Base-by-base conservation (phyloP, 1,284 basidiomycete genomes). In the Sporisorium exsertum region DNA sequence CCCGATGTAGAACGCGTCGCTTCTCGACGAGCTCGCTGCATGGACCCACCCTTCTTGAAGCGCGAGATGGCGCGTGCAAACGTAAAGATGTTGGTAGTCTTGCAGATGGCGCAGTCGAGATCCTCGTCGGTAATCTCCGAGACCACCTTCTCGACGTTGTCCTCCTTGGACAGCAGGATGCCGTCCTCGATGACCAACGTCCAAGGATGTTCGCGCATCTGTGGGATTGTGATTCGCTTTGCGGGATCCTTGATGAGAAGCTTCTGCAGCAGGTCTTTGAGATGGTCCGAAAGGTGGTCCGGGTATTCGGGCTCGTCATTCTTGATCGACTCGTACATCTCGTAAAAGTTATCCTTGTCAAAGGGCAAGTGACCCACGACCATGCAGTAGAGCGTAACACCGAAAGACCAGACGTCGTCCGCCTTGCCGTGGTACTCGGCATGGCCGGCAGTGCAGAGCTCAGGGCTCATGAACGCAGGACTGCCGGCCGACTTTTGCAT, bases 391-490 rank as follows among this genome's bases (percentile, higher is more conserved):
- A 90, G 82, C 0, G 89, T 89, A 2, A 89, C 88, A 27, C 88
- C 88, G 2, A 89, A 83, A 0, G 88, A 87, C 89, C 89, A 89
- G 20, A 89, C 86, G 73, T 90, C 89, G 35, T 88, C 87, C 0
- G 87, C 84, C 58, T 86, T 88, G 9, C 88, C 89, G 59, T 88
- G 87, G 5, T 87, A 80, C 16, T 77, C 79, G 15, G 71, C 65
- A 20, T 77, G 81, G 7, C 76, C 80, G 2, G 70, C 64, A 10
- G 77, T 77, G 33, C 84, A 82, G 9, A 87, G 72, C 73, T 89
- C 89, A 0, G 89, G 89, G 60, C 87, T 87, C 85, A 89, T 88
- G 77, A 89, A 90, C 0, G 89, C 89, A 0, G 89, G 89, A 78
- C 87, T 88, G 0, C 89, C 89, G 0, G 86, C 87, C 22, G 85